Base-by-base conservation (phyloP, 352 stramenopile genomes). In the Pythium folliculosum region DNA sequence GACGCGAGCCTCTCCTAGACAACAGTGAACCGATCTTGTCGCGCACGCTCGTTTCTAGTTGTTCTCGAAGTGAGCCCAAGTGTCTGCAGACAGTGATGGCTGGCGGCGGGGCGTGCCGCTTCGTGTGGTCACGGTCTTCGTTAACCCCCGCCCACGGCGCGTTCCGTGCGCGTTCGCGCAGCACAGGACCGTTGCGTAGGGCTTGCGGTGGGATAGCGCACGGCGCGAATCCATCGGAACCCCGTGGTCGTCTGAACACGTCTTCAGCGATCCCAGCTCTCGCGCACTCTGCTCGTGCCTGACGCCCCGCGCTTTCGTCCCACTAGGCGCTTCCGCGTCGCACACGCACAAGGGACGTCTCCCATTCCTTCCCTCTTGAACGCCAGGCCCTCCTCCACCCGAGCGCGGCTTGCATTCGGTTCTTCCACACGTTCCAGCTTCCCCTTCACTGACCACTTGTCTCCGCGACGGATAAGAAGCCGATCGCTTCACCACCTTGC, bases 371-470 rank as follows among this genome's bases (percentile, higher is more conserved):
- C 32, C 5, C 32, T 37, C 5, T 13, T 17, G 2, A 44, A 6
- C 17, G 9, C 38, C 12, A 3, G 38, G 8, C 5, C 38, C 38
- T 3, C 17, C 38, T 17, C 38, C 3, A 7, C 38, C 14, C 17
- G 38, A 44, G 5, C 38, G 38, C 12, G 14, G 6, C 38, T 44
- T 44, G 32, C 52, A 8, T 60, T 30, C 32, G 9, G 30, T 48
- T 63, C 23, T 17, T 32, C 55, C 7, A n/a, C n/a, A n/a, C 38
- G 1, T 6, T 4, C 14, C 23, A 50, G 21, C 16, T 53, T 47
- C 56, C 10, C 5, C 44, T 17, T n/a, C 44, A 47, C 57, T 64
- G 57, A 64, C 57, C 57, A 64, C 44, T 64, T 64, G 27, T 43
- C 35, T 43, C 38, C 40, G 43, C 56, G 56, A 23, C 38, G 56